Evolutionary conservation across 768 basidiomycete genomes (phyloP).

Genomic region (Rhizopogon vinicolor): DNA sequence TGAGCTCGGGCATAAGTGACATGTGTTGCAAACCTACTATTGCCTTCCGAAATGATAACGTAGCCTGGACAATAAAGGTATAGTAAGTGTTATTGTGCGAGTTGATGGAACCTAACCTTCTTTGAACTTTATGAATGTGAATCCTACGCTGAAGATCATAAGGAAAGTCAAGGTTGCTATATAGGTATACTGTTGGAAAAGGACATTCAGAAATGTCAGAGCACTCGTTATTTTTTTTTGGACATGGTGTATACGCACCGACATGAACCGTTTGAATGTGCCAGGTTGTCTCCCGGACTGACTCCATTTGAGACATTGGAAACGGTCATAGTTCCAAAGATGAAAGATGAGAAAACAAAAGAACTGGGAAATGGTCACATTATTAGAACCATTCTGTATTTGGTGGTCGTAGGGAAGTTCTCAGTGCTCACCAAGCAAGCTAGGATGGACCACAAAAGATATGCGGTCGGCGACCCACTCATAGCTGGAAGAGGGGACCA

Average conservation of each 20-base stretch:
- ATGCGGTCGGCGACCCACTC: constrained; percentile 73
- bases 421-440: constrained; percentile 55
- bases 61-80: constrained; percentile 5
- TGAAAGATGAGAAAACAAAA: constrained; percentile 63
- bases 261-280: constrained; percentile 87
- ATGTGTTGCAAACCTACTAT: constrained; percentile 7
- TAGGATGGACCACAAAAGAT: constrained; percentile 73
- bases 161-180: constrained; percentile 64
- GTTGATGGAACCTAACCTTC: constrained; percentile 46
- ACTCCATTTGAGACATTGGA: constrained; percentile 69
- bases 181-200: constrained; percentile 62
- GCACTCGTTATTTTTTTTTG: not conserved
- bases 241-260: constrained; percentile 42
- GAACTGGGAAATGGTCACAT: constrained; percentile 42
- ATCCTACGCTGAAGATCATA: constrained; percentile 56
- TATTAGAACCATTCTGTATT: constrained; percentile 1
- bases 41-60: constrained; percentile 6
- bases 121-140: constrained; percentile 63
- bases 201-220: constrained; percentile 9
- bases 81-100: not conserved
- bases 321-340: constrained; percentile 77
- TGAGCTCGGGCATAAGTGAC: not conserved
- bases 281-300: constrained; percentile 72
- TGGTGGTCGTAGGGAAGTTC: constrained; percentile 18
- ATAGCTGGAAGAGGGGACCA: constrained; percentile 33